phyloP scores from a whole-genome alignment of 345 rosid species.

The Corymbia maculata region DNA sequence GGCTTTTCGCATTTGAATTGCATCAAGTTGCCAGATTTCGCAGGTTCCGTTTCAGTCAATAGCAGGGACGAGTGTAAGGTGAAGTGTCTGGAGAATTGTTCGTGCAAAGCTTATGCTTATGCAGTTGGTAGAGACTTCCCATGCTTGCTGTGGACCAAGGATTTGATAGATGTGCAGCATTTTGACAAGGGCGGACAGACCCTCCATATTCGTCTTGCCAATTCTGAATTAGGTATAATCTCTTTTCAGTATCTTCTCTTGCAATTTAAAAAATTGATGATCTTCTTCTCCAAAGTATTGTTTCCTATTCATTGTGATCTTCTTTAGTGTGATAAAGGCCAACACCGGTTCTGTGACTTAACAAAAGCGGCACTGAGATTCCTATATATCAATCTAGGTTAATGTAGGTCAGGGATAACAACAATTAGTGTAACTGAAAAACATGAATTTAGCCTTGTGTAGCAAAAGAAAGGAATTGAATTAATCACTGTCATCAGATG shows the following conservation, averaged over 20 bases:
- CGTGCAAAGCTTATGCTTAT: slow-evolving; percentile 62
- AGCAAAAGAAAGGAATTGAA: background rate
- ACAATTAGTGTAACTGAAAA: background rate
- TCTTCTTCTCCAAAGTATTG: background rate
- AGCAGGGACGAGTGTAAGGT: slow-evolving; percentile 6
- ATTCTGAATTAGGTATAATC: slow-evolving; percentile 58
- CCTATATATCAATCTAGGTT: background rate
- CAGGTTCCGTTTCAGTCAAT: background rate
- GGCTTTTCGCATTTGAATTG: slow-evolving; percentile 10
- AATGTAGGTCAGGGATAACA: background rate
- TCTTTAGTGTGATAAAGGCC: background rate
- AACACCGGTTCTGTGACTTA: background rate
- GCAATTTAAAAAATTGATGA: background rate
- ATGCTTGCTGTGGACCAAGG: slow-evolving; percentile 53
- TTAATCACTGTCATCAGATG: background rate
- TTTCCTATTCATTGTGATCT: background rate
- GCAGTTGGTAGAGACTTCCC: slow-evolving; percentile 27
- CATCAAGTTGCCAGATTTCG: slow-evolving; percentile 36
- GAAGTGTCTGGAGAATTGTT: slow-evolving; percentile 34
- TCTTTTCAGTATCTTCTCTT: background rate
- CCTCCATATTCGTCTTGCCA: slow-evolving; percentile 39
- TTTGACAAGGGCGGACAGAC: slow-evolving; percentile 20
- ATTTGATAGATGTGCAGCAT: slow-evolving; percentile 47
- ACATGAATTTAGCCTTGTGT: background rate
- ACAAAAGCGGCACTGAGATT: background rate